These are phyloP conservation scores for Camptophora hylomeconis DNA, from an alignment of 2,329 filamentous ascomycete genomes.

Conservation along the genomic window DNA sequence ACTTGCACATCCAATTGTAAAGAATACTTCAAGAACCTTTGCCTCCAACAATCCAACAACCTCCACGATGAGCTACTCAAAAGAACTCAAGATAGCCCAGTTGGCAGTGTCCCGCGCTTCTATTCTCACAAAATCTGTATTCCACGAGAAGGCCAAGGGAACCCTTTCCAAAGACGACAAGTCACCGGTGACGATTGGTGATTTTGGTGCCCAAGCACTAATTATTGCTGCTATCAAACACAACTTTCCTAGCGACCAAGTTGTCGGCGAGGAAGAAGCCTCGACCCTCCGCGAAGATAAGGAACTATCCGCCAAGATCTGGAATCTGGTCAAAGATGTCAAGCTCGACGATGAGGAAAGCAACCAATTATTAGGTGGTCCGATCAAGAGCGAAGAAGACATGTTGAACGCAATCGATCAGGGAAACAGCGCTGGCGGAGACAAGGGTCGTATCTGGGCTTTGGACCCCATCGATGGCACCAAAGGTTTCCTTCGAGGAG, in stretches of 20 bases:
- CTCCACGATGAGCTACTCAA: slow-evolving; percentile 44
- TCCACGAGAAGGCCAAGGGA: slow-evolving; percentile 83
- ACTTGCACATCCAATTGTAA: too few relatives aligned
- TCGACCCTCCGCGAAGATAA: slow-evolving; percentile 61
- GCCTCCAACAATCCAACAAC: slow-evolving; percentile 1
- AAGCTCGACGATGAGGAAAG: slow-evolving; percentile 54
- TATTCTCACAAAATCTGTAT: slow-evolving; percentile 63
- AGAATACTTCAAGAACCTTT: too few relatives aligned
- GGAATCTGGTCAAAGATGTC: slow-evolving; percentile 64
- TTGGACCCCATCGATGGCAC: slow-evolving; percentile 97
- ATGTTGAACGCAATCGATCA: slow-evolving; percentile 57
- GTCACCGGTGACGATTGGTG: slow-evolving; percentile 92
- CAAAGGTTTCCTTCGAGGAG: slow-evolving; percentile 89
- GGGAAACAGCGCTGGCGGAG: slow-evolving; percentile 58
- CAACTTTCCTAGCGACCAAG: slow-evolving; percentile 80
- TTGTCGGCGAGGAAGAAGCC: slow-evolving; percentile 93
- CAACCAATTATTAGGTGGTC: slow-evolving; percentile 56
- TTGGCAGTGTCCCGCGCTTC: slow-evolving; percentile 77
- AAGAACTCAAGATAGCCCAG: slow-evolving; percentile 71
- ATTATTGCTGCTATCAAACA: slow-evolving; percentile 83
- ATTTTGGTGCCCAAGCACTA: slow-evolving; percentile 93
- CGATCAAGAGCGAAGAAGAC: slow-evolving; percentile 48
- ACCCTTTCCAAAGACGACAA: slow-evolving; percentile 90
- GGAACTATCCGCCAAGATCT: slow-evolving; percentile 61
- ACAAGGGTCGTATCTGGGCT: slow-evolving; percentile 75